Conservation (phyloP, 768 basidiomycete species). For the Hypholoma sublateritium region DNA sequence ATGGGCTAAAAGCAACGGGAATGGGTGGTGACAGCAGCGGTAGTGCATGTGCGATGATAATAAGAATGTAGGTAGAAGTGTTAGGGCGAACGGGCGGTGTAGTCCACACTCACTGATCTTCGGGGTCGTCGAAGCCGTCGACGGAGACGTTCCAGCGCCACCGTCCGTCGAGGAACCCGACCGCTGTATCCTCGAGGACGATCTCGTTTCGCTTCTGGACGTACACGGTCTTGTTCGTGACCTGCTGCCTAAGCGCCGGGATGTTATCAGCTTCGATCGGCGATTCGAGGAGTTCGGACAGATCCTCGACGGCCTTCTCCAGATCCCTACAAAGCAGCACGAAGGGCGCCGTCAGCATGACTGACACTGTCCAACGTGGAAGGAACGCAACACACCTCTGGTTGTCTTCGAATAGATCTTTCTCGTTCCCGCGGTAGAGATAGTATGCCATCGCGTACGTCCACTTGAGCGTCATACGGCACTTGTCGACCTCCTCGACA, state of each 20-base stretch:
- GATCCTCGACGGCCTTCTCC: constrained; percentile 92
- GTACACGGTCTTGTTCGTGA: constrained; percentile 96
- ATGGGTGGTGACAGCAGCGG: neutral
- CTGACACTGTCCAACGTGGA: neutral
- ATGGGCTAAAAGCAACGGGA: neutral
- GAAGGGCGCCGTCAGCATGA: neutral
- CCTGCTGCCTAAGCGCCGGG: constrained; percentile 79
- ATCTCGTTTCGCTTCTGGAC: constrained; percentile 98
- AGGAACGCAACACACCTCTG: constrained; percentile 59
- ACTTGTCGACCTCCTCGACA: constrained; percentile 86
- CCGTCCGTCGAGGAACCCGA: constrained; percentile 81
- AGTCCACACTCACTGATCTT: constrained; percentile 14
- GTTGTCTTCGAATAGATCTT: constrained; percentile 96
- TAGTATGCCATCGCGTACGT: constrained; percentile 99
- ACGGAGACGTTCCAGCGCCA: constrained; percentile 81
- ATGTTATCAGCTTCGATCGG: constrained; percentile 87
- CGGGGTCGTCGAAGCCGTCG: constrained; percentile 67
- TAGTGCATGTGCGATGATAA: neutral
- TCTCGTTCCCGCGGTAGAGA: constrained; percentile 85
- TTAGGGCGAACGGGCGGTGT: neutral
- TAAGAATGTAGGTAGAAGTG: neutral
- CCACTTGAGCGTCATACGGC: constrained; percentile 97
- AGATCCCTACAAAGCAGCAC: constrained; percentile 59
- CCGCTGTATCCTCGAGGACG: constrained; percentile 91
- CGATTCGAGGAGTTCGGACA: constrained; percentile 91